Evolutionary conservation across 2,329 filamentous ascomycete genomes (phyloP).

Genomic region (Metarhizium guizhouense): DNA sequence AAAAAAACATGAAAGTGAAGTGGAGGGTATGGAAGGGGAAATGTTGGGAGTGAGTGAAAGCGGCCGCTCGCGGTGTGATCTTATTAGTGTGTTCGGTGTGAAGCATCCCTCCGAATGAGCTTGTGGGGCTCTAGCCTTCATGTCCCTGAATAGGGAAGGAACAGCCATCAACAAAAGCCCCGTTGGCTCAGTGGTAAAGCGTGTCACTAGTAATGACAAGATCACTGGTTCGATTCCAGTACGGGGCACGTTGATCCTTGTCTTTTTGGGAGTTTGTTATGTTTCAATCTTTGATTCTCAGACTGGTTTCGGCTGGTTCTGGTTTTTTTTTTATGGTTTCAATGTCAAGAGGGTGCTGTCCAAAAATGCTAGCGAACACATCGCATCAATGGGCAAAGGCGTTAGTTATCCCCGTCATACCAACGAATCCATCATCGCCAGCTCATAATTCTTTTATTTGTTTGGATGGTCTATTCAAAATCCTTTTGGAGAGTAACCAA

Average conservation of each 20-base stretch:
- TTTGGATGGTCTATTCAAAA: too few species aligned
- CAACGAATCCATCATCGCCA: too few species aligned
- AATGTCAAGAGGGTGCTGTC: too few species aligned
- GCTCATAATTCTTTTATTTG: background rate
- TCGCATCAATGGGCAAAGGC: too few species aligned
- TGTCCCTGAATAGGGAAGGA: background rate
- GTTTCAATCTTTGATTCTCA: background rate
- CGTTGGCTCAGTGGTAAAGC: constrained; percentile 23
- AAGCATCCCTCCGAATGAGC: background rate
- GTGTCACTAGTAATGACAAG: constrained; percentile 24
- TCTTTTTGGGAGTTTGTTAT: background rate
- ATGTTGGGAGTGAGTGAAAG: background rate
- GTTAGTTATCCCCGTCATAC: too few species aligned
- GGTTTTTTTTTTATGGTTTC: too few species aligned
- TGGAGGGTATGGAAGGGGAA: too few species aligned
- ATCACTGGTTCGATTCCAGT: constrained; percentile 21
- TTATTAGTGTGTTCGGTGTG: background rate
- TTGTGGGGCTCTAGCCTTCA: background rate
- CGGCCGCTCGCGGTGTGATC: background rate
- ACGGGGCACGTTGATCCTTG: constrained; percentile 13
- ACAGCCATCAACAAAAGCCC: constrained; percentile 8
- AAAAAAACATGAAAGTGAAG: too few species aligned
- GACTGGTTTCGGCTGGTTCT: too few species aligned
- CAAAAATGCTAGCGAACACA: too few species aligned
- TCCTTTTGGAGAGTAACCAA: too few species aligned